Evolutionary conservation across 176 grass and related monocot species (phyloP), one percentile per base, ranked within the genome.

Genomic region (Triticum timopheevii): DNA sequence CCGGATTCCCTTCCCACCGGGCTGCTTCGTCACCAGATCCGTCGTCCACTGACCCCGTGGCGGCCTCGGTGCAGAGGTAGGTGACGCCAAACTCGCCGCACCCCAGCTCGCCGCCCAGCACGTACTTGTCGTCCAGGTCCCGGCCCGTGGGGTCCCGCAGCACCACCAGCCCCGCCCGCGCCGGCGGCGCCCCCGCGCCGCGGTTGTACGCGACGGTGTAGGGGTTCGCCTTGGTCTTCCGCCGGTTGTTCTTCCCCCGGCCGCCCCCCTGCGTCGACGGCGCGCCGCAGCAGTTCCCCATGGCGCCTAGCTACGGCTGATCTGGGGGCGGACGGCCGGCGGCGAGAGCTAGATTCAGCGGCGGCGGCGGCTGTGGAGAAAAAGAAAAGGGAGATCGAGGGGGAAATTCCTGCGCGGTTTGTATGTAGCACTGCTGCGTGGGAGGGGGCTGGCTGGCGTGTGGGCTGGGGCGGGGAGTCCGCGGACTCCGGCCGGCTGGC

Each of bases 71-170:
- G 86, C 94, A 96, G 70, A 96, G 81, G 86, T 87, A 88, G 25
- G 89, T 91, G 25, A 90, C 31, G 10, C 94, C 94, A 69, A 93
- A 93, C 90, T 93, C 94, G 42, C 94, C 93, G 31, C 93, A 86
- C 23, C 93, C 93, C 11, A 94, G 85, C 93, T 92, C 93, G 50
- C 62, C 82, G 66, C 93, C 93, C 34, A 92, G 84, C 76, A 68
- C 45, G 85, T 92, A 90, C 64, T 56, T 59, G 40, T 28, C 87
- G 17, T 20, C 63, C 3, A 94, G 35, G 84, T 95, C 86, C 50
- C 87, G 67, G 79, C 82, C 83, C 64, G 86, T 90, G 25, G 86
- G 85, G 15, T 90, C 92, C 33, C 86, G 86, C 74, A 88, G 89
- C 83, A 94, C 92, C 75, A 91, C 38, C 66, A 92, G 83, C 30